Base-by-base conservation (phyloP, 2,329 filamentous ascomycete species). In the Trichophyton schoenleinii region DNA sequence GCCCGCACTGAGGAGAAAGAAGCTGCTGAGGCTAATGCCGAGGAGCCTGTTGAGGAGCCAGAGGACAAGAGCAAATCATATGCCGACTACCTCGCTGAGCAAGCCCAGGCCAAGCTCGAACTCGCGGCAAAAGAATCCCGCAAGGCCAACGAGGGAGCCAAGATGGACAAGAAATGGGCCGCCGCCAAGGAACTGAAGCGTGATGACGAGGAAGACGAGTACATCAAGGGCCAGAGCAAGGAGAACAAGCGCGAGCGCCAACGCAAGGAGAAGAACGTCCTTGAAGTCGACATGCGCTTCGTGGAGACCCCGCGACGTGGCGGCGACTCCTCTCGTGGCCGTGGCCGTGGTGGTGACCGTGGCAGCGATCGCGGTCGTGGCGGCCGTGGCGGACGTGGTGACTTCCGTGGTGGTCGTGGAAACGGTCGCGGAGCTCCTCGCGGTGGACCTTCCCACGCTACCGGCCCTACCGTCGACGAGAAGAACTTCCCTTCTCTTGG, bases 61-160 rank as follows among this genome's bases (percentile, higher is more conserved):
- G 87, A 91, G 78, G 89, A 95, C 77, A 95, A 94, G 84, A 84
- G 82, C 80, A 87, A 95, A 80, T 94, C 91, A 61, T 96, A 91
- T 79, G 80, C 83, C 71, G 88, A 94, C 68, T 99, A 96, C 81
- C 84, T 95, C 60, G 88, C 86, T 73, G 84, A 88, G 74, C 81
- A 81, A 72, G 83, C 83, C 63, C 82, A 85, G 76, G 92, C 91
- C 84, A 91, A 90, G 80, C 83, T 83, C 67, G 81, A 80, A 69
- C 76, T 81, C 66, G 83, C 83, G 69, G 76, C 79, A 68, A 82
- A 86, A 70, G 83, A 89, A 71, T 82, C 90, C 72, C 92, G 94
- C 79, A 86, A 91, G 81, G 80, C 92, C 77, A 96, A 97, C 81
- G 91, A 96, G 81, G 91, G 91, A 72, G 83, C 81, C 80, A 89